Percentiles rank a stretch among this genome's conserved stretches.
Conservation (phyloP, 805 yeast genomes). For the Jamesozyma spencerorum region DNA sequence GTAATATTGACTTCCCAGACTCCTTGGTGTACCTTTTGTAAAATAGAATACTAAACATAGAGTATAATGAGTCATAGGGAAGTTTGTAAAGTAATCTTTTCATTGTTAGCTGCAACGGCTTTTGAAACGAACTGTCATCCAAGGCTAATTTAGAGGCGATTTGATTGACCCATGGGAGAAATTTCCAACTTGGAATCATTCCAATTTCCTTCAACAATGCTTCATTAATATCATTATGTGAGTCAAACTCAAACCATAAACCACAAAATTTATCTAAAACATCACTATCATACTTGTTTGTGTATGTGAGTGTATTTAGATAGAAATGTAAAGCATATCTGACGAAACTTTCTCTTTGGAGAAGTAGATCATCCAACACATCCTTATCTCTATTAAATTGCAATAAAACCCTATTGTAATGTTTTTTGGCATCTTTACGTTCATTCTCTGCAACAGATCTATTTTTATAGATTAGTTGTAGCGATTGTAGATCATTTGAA, state of each 20-base stretch:
- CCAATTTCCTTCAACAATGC: conserved; percentile 33
- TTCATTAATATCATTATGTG: conserved; percentile 36
- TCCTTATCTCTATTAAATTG: conserved; percentile 43
- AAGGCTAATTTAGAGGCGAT: conserved; percentile 57
- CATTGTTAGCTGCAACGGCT: conserved; percentile 39
- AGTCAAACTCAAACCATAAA: conserved; percentile 64
- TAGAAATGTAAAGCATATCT: conserved; percentile 51
- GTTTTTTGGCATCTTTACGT: conserved; percentile 43
- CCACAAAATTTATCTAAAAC: conserved; percentile 72
- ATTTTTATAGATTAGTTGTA: conserved; percentile 38
- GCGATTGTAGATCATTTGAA: conserved; percentile 39
- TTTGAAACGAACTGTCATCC: conserved; percentile 47
- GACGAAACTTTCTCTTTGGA: conserved; percentile 37
- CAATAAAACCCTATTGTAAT: conserved; percentile 38
- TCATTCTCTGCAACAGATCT: conserved; percentile 36
- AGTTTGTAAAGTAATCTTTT: conserved; percentile 41
- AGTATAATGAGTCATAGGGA: conserved; percentile 67
- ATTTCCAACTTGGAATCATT: conserved; percentile 46
- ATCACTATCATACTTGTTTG: conserved; percentile 39
- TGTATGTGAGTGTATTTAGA: conserved; percentile 41
- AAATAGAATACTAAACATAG: conserved; percentile 46
- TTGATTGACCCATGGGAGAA: conserved; percentile 78
- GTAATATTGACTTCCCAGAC: conserved; percentile 32
- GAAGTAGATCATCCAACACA: conserved; percentile 34
- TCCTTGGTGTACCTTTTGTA: conserved; percentile 32